Evolutionary conservation across 441 rosid species (phyloP), one percentile per base, ranked within the genome.

Genomic region (Capsella rubella): DNA sequence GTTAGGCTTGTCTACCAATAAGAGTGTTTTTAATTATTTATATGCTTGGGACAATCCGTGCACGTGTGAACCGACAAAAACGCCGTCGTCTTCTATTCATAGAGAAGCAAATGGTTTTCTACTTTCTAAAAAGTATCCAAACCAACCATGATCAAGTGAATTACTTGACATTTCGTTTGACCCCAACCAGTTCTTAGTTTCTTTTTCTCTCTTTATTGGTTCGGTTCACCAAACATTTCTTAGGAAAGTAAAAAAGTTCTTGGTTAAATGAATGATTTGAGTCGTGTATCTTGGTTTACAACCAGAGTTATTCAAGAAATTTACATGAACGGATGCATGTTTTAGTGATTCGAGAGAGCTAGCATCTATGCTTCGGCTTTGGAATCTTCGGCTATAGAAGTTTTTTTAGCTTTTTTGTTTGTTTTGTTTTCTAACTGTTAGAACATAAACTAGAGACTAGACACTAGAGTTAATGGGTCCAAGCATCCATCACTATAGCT

Each of bases 1-100:
- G 47, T 66, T 58, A 31, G 54, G 67, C 51, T 49, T 60, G 43
- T 52, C 66, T 29, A 75, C 49, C 73, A 67, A 59, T 43, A 32
- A 67, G 42, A 67, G 35, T 59, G 34, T 15, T 45, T 47, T 49
- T 29, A 21, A 37, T 66, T 74, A 37, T 46, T 66, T 74, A 37
- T 46, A 57, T 39, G 60, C 60, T 57, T 50, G 9, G 29, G 64
- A 74, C 68, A 67, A 56, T 59, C 6, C 37, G 8, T 32, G 56
- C 40, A 43, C 62, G 49, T 75, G 74, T 42, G 16, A 37, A 16
- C 62, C 53, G 27, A 52, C 43, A 5, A 45, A 21, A 46, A 57
- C 57, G 21, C 11, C 45, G 14, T 68, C 31, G 31, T 43, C 31
- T 69, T 68, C 1, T 68, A 25, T 68, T 55, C 54, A 43, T 55